These are phyloP conservation scores for Amphibolis antarctica DNA, from an alignment of 106 monocot genomes.

Conservation along the genomic window DNA sequence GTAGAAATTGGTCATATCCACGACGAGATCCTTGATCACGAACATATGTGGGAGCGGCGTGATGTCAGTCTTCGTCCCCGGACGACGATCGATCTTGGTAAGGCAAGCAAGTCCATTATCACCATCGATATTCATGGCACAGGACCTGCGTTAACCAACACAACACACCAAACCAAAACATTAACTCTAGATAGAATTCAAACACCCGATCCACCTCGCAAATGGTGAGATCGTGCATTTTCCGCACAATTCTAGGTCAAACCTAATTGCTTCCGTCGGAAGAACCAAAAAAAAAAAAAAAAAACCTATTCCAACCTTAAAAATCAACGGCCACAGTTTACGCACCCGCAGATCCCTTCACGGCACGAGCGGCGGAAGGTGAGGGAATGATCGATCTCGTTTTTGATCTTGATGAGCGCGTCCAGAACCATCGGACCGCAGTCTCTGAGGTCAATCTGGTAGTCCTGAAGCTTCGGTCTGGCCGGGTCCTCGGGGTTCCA, in stretches of 20 bases:
- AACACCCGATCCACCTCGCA: too few species aligned
- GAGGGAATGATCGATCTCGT: constrained; percentile 66
- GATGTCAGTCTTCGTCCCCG: constrained; percentile 46
- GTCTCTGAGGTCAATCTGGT: constrained; percentile 63
- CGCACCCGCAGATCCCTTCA: constrained; percentile 46
- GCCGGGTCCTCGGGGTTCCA: constrained; percentile 61
- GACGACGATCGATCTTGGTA: constrained; percentile 54
- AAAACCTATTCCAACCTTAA: too few species aligned
- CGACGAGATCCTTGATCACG: constrained; percentile 90
- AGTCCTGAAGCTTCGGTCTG: constrained; percentile 57
- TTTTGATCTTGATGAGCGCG: constrained; percentile 91
- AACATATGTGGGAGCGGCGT: constrained; percentile 96
- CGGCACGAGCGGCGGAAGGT: constrained; percentile 55
- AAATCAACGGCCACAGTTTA: too few species aligned
- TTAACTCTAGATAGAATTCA: too few species aligned
- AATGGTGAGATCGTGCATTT: too few species aligned
- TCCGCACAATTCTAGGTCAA: too few species aligned
- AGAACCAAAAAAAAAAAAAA: too few species aligned
- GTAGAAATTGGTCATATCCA: constrained; percentile 98
- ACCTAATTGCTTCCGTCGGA: too few species aligned
- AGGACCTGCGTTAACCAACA: constrained; percentile 15
- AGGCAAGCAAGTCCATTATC: constrained; percentile 91
- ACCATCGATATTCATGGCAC: constrained; percentile 93
- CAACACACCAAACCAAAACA: too few species aligned
- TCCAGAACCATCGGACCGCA: constrained; percentile 92